Conservation (phyloP, 1,284 basidiomycete species). For the Irpex rosettiformis region DNA sequence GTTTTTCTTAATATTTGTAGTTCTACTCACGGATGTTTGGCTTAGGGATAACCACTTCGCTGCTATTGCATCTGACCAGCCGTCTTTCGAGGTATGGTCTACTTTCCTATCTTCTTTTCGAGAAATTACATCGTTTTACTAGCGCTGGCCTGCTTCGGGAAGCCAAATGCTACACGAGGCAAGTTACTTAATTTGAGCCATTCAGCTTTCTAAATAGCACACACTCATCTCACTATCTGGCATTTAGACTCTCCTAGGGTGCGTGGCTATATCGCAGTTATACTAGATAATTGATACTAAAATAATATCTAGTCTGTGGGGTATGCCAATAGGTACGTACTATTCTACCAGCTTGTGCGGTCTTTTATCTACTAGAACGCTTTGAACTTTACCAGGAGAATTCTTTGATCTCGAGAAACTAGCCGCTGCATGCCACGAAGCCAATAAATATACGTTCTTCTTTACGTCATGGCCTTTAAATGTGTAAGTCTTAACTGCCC, state of each 20-base stretch:
- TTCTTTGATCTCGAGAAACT: conserved; percentile 67
- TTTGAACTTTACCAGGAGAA: conserved; percentile 41
- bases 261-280: no score
- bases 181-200: no score
- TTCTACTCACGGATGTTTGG: neutral
- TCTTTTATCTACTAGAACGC: neutral
- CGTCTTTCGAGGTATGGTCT: conserved; percentile 54
- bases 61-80: conserved; percentile 70
- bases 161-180: neutral
- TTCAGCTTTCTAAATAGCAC: neutral
- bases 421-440: conserved; percentile 51
- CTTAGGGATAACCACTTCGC: conserved; percentile 76
- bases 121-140: neutral
- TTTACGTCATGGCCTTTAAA: conserved; percentile 73
- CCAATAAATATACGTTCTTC: conserved; percentile 65
- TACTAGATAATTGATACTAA: no score
- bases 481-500: conserved; percentile 42
- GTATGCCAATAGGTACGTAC: conserved; percentile 62
- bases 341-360: neutral
- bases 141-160: neutral
- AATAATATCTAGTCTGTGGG: conserved; percentile 57
- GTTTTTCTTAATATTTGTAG: neutral
- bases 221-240: neutral
- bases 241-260: neutral
- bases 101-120: neutral